These are phyloP conservation scores for Spiromastix sp. DNA, from an alignment of 2,329 filamentous ascomycete species.

Conservation along the genomic window DNA sequence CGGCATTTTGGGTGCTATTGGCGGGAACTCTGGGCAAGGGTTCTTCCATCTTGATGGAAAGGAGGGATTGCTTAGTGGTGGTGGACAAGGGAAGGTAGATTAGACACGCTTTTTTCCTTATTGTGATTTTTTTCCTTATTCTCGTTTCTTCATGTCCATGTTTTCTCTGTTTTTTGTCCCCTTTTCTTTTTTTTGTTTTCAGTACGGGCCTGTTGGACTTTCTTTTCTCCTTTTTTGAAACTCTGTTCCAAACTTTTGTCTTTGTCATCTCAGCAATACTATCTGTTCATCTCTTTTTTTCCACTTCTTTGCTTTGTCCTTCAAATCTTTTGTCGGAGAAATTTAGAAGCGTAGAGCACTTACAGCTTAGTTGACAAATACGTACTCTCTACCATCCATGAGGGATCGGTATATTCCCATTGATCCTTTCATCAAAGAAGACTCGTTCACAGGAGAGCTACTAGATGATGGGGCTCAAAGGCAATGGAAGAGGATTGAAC, in stretches of 20 bases:
- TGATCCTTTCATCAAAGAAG: no score
- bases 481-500: no score
- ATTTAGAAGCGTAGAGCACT: no score
- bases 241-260: not conserved
- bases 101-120: constrained; percentile 14
- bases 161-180: not conserved
- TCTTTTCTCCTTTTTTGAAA: not conserved
- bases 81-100: constrained; percentile 37
- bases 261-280: not conserved
- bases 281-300: not conserved
- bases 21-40: constrained; percentile 25
- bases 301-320: not conserved
- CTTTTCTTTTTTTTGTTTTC: not conserved
- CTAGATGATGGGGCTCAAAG: no score
- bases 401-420: no score
- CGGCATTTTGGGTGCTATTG: constrained; percentile 23
- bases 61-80: constrained; percentile 35
- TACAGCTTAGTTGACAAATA: no score
- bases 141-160: not conserved
- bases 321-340: not conserved
- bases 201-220: not conserved
- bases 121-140: not conserved
- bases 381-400: no score
- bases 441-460: no score
- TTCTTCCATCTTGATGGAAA: constrained; percentile 41